A percentile compares a stretch with the other conserved stretches of the same genome.
Conservation (phyloP, 106 monocot species). For the Allium fistulosum region DNA sequence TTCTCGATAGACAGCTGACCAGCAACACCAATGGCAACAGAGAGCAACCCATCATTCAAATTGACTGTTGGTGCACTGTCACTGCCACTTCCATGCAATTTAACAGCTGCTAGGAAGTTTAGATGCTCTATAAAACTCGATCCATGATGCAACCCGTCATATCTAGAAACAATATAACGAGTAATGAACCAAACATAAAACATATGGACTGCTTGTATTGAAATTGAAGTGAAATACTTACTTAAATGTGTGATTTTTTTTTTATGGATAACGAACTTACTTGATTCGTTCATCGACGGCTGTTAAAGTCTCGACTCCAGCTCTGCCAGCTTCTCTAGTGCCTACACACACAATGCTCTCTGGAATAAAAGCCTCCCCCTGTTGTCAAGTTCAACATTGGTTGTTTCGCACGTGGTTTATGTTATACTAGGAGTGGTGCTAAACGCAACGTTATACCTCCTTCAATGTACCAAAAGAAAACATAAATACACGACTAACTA, state of each 20-base stretch:
- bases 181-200: too few relatives aligned
- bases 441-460: too few relatives aligned
- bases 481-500: too few relatives aligned
- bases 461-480: too few relatives aligned
- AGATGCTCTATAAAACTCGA: constrained; percentile 93
- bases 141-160: constrained; percentile 91
- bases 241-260: not conserved
- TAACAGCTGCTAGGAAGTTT: constrained; percentile 64
- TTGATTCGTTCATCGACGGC: constrained; percentile 69
- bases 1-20: constrained; percentile 83
- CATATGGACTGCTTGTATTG: too few relatives aligned
- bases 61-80: constrained; percentile 30
- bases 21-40: constrained; percentile 89
- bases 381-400: constrained; percentile 7
- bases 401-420: too few relatives aligned
- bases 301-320: constrained; percentile 52
- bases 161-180: constrained; percentile 21
- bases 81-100: constrained; percentile 18
- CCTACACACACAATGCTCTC: constrained; percentile 80
- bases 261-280: constrained; percentile 18
- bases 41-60: constrained; percentile 70
- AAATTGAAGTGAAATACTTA: not conserved
- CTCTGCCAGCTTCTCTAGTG: constrained; percentile 47
- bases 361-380: constrained; percentile 98
- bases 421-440: too few relatives aligned